Evolutionary conservation across 495 filamentous ascomycete genomes (phyloP).

Genomic region (Aspergillus cavernicola): DNA sequence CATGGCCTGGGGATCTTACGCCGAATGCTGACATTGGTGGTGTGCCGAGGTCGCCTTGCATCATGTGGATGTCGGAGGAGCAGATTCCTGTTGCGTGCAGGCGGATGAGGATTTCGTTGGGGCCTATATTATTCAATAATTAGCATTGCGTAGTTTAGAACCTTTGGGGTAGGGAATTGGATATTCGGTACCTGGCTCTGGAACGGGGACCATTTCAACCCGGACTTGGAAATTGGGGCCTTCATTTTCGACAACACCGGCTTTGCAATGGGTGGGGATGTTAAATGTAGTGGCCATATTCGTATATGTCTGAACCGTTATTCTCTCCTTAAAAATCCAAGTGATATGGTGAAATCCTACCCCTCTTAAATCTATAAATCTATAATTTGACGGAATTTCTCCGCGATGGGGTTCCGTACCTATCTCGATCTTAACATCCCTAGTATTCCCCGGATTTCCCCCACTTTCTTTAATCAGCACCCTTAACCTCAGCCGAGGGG

Average conservation of each 20-base stretch:
- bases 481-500: too few species aligned
- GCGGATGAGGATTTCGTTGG: constrained; percentile 41
- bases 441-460: too few species aligned
- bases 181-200: constrained; percentile 37
- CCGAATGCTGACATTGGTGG: constrained; percentile 46
- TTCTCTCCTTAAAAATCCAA: too few species aligned
- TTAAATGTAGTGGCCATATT: constrained; percentile 13
- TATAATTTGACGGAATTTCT: background rate
- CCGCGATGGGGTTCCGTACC: too few species aligned
- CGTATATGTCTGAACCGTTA: background rate
- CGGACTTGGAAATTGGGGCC: constrained; percentile 48
- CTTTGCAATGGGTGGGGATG: constrained; percentile 50
- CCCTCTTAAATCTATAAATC: too few species aligned
- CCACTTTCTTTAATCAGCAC: too few species aligned
- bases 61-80: constrained; percentile 43
- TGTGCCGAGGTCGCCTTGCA: constrained; percentile 39
- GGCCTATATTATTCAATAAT: constrained; percentile 21
- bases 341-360: too few species aligned
- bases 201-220: constrained; percentile 48
- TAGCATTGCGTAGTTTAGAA: constrained; percentile 7
- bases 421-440: too few species aligned
- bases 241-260: constrained; percentile 49
- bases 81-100: constrained; percentile 45
- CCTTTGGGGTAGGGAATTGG: background rate
- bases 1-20: constrained; percentile 46